Base-by-base conservation (phyloP, 305 asterid species). In the Lippia alba region DNA sequence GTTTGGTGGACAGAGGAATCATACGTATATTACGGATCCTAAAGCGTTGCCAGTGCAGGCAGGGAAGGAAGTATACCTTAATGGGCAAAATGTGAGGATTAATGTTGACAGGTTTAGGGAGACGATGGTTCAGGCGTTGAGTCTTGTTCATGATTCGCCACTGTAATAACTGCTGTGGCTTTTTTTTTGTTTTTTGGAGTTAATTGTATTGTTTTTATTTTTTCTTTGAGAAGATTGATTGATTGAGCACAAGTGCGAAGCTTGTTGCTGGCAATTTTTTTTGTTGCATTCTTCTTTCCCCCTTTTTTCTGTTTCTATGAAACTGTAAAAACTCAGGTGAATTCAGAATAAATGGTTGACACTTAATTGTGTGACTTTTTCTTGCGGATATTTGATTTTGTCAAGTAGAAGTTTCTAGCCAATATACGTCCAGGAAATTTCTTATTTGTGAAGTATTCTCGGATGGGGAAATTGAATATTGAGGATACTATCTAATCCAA, bases 61-160 rank as follows among this genome's bases (percentile, higher is more conserved):
- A 48, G 86, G 93, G 69, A 79, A 72, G 72, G 88, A 84, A 62
- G 81, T 87, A 12, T 92, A 86, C 78, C 89, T 92, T 12, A 91
- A 90, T 11, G 82, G 82, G 4, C 98, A 92, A 68, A 90, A 92
- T 75, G 91, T 84, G 16, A 78, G 60, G 10, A 61, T 92, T 32
- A 73, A 86, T 55, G 73, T 92, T 53, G 74, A 20, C 0, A 88
- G 90, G 72, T 89, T 92, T 46, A 78, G 89, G 69, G 79, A 84
- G 59, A 89, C 87, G 2, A 76, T 85, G 81, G 86, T 85, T 30
- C 77, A 74, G 56, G 90, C 90, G 0, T 70, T 82, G 84, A 80
- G 87, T 36, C 78, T 82, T 41, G 83, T 80, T 40, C 56, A 51
- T 24, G 77, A 78, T 64, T 63, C 61, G 1, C 45, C 65, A 41